Evolutionary conservation across 768 basidiomycete genomes (phyloP).

Genomic region (Amanita pseudoporphyria): DNA sequence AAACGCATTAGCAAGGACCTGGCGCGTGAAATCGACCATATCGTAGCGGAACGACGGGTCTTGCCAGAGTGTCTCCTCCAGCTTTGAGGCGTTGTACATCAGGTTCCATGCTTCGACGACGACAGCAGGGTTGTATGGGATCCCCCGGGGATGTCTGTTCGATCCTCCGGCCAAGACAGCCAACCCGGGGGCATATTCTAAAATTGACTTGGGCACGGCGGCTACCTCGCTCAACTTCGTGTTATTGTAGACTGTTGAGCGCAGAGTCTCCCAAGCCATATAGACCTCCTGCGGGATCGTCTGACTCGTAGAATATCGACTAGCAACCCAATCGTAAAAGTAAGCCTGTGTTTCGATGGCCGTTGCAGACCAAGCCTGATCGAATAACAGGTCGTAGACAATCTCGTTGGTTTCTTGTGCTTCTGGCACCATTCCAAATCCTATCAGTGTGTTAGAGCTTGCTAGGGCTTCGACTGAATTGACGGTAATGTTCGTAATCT

Average conservation of each 20-base stretch:
- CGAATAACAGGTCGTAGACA: background rate
- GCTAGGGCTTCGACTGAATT: background rate
- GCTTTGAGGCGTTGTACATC: background rate
- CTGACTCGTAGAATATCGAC: background rate
- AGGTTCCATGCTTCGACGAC: background rate
- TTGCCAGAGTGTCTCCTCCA: background rate
- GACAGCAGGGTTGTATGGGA: background rate
- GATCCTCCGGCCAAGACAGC: background rate
- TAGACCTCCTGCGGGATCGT: background rate
- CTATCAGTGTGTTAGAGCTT: too few species aligned
- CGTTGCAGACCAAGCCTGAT: background rate
- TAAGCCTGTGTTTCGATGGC: background rate
- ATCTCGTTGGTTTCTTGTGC: background rate
- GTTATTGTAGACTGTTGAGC: background rate
- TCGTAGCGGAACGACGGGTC: background rate
- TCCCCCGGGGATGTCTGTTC: background rate
- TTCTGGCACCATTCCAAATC: background rate
- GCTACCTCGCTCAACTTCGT: background rate
- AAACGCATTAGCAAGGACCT: background rate
- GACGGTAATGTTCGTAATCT: background rate
- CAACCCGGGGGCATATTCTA: background rate
- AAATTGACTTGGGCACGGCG: background rate
- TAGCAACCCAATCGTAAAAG: background rate
- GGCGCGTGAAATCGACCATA: background rate
- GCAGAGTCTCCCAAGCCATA: background rate